phyloP scores from a whole-genome alignment of 805 yeast species.

The Candida adriatica region DNA sequence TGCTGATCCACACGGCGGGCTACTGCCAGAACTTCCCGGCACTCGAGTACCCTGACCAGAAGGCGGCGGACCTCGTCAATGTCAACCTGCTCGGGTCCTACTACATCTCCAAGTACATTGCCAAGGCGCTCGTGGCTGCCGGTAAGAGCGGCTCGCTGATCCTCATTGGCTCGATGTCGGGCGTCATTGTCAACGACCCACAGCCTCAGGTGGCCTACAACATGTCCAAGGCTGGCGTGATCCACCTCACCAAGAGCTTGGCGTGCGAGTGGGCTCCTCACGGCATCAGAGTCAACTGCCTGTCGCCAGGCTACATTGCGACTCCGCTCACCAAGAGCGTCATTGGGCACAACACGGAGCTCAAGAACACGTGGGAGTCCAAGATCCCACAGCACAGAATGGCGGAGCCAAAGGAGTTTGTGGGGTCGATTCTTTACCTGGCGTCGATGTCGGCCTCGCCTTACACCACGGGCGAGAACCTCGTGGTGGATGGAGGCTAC shows the following conservation, averaged over 20 bases:
- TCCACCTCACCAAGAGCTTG: constrained; percentile 67
- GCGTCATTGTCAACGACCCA: constrained; percentile 70
- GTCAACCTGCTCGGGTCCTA: constrained; percentile 72
- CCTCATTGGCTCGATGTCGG: constrained; percentile 75
- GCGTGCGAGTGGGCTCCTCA: constrained; percentile 81
- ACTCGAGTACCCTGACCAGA: constrained; percentile 63
- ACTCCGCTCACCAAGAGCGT: constrained; percentile 76
- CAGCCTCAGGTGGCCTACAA: constrained; percentile 78
- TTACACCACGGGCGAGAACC: constrained; percentile 79
- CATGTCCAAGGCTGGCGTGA: constrained; percentile 83
- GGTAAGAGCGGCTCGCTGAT: constrained; percentile 53
- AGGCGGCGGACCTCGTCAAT: constrained; percentile 60
- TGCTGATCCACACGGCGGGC: constrained; percentile 77
- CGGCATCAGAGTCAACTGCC: constrained; percentile 68
- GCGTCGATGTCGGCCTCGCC: constrained; percentile 64
- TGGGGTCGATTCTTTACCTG: constrained; percentile 69
- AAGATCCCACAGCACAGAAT: constrained; percentile 73
- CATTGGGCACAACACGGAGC: constrained; percentile 45
- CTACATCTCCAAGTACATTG: constrained; percentile 68
- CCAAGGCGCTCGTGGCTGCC: constrained; percentile 54
- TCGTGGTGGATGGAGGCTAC: constrained; percentile 84
- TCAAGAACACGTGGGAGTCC: constrained; percentile 67
- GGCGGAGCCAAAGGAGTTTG: constrained; percentile 82
- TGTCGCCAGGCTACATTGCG: constrained; percentile 75
- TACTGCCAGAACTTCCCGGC: constrained; percentile 78